Evolutionary conservation across 305 asterid genomes (phyloP).

Genomic region (Andrographis paniculata): DNA sequence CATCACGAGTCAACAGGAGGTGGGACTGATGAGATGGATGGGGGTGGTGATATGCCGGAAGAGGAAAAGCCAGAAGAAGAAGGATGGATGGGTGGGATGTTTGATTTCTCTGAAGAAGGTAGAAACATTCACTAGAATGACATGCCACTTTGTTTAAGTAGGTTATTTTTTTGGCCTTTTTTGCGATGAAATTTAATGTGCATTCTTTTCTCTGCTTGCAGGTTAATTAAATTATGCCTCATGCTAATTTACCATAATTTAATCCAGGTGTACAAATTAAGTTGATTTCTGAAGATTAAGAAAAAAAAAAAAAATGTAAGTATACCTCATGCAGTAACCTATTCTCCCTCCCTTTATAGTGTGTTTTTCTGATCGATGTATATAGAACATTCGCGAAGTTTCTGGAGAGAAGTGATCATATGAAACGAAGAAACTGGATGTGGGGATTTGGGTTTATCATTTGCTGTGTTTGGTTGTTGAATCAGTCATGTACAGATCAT

Average conservation of each 20-base stretch:
- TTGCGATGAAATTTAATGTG: not conserved
- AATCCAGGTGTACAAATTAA: constrained; percentile 12
- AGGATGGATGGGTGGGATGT: constrained; percentile 56
- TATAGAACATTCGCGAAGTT: constrained; percentile 23
- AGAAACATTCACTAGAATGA: constrained; percentile 1
- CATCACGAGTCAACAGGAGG: constrained; percentile 20
- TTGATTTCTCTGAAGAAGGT: constrained; percentile 60
- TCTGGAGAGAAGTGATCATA: constrained; percentile 13
- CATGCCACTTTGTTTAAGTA: not conserved
- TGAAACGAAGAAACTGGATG: constrained; percentile 14
- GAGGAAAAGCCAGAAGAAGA: constrained; percentile 37
- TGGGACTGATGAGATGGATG: constrained; percentile 22
- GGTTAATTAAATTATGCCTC: constrained; percentile 20
- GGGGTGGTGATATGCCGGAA: constrained; percentile 19
- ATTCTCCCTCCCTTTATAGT: constrained; percentile 7
- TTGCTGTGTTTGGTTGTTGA: constrained; percentile 17
- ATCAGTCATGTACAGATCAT: constrained; percentile 29
- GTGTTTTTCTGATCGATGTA: constrained; percentile 26
- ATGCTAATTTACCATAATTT: not conserved
- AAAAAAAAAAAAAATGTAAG: constrained; percentile 5
- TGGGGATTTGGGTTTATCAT: constrained; percentile 13
- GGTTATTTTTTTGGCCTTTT: not conserved
- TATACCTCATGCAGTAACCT: constrained; percentile 13
- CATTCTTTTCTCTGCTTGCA: constrained; percentile 14
- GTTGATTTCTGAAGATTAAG: not conserved